These are phyloP conservation scores for Lentinula raphanica DNA, from an alignment of 768 basidiomycete genomes.

Conservation along the genomic window DNA sequence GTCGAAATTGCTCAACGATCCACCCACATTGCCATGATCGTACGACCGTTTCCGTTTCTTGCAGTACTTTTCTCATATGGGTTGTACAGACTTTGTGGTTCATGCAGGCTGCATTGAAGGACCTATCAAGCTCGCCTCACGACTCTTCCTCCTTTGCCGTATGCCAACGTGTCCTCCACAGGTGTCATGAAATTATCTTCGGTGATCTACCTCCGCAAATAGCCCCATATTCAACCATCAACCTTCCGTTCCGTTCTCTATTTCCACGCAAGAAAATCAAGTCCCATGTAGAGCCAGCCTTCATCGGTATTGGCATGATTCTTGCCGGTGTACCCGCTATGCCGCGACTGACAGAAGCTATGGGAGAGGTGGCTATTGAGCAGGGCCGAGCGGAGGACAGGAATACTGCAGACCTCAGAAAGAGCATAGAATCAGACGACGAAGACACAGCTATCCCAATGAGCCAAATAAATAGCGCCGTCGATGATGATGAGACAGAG, in stretches of 20 bases:
- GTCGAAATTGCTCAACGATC: constrained; percentile 84
- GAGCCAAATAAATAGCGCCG: constrained; percentile 13
- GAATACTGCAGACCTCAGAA: constrained; percentile 31
- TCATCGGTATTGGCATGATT: constrained; percentile 82
- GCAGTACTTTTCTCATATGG: constrained; percentile 11
- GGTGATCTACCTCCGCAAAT: constrained; percentile 69
- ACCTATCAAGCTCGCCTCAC: constrained; percentile 54
- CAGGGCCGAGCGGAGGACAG: constrained; percentile 78
- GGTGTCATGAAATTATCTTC: constrained; percentile 96
- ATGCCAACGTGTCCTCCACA: constrained; percentile 86
- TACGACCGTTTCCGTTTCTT: constrained; percentile 25
- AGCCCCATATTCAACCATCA: constrained; percentile 63
- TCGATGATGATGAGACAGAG: constrained; percentile 37
- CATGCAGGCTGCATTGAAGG: constrained; percentile 92
- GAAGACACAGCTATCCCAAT: constrained; percentile 34
- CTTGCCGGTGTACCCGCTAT: constrained; percentile 74
- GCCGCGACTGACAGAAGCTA: constrained; percentile 65
- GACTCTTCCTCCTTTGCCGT: constrained; percentile 79
- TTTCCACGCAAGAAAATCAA: constrained; percentile 63
- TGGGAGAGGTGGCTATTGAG: constrained; percentile 82
- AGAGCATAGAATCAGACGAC: constrained; percentile 43
- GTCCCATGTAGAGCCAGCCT: constrained; percentile 62
- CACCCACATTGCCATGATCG: constrained; percentile 93
- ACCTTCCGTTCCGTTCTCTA: constrained; percentile 39
- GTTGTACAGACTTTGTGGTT: constrained; percentile 85